Evolutionary conservation across 2,329 filamentous ascomycete species (phyloP), one percentile per base, ranked within the genome.

Genomic region (Cordyceps farinosa): DNA sequence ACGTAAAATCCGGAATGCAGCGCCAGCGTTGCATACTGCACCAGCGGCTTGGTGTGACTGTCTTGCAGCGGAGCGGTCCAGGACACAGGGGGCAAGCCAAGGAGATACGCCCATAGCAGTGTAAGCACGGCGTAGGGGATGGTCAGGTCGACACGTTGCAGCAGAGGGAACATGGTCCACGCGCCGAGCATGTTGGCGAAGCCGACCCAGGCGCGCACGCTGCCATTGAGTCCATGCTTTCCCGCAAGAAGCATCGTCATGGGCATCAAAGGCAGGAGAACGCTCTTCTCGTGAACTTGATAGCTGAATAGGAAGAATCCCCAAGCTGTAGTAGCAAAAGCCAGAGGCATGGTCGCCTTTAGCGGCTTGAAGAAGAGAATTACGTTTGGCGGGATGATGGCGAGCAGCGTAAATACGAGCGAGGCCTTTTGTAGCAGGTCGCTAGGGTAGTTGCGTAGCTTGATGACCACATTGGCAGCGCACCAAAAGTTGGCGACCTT

Each of bases 401-500:
- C 86, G 1, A 82, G 79, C 2, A 96, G 78, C 0, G 95, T 99
- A 1, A 89, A 84, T 1, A 83, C 78, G 1, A 97, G 82, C 2
- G 95, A 91, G 1, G 87, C 85, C 60, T 86, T 86, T 73, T 96
- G 92, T 36, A 99, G 84, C 6, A 92, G 74, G 8, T 84, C 82
- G 3, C 86, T 76, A 1, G 91, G 87, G 68, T 92, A 95, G 22
- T 85, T 79, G 66, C 90, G 85, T 44, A 99, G 85, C 77, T 99
- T 99, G 78, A 97, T 82, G 62, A 96, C 82, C 1, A 95, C 89
- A 73, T 98, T 96, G 62, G 94, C 82, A 5, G 92, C 89, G 73
- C 95, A 99, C 95, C 95, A 99, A 71, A 97, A 90, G 73, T 99
- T 99, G 71, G 95, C 95, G 27, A 99, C 96, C 77, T 99, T 99